A percentile compares a stretch with the other conserved stretches of the same genome.
Conservation (phyloP, 352 stramenopile genomes). For the Thalassiosira sp. region DNA sequence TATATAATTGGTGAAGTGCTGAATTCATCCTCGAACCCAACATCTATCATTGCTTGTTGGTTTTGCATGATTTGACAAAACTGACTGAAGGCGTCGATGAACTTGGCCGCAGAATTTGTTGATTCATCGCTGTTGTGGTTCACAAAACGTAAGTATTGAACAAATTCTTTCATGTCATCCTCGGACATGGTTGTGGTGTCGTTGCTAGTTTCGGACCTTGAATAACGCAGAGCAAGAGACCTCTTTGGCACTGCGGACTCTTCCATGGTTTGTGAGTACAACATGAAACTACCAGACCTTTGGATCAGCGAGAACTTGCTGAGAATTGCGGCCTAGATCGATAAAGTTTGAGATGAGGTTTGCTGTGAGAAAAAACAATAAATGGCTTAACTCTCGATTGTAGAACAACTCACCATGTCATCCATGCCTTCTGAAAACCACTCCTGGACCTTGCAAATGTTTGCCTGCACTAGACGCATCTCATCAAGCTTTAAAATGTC, state of each 20-base stretch:
- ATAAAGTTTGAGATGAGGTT: no score
- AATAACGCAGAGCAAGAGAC: slow-evolving; percentile 26
- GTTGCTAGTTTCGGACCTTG: slow-evolving; percentile 15
- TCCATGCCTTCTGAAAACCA: slow-evolving; percentile 55
- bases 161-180: slow-evolving; percentile 51
- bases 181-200: slow-evolving; percentile 26
- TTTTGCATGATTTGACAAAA: slow-evolving; percentile 17
- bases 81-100: slow-evolving; percentile 26
- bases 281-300: slow-evolving; percentile 22
- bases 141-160: slow-evolving; percentile 59
- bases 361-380: no score
- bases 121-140: slow-evolving; percentile 40
- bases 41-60: slow-evolving; percentile 43
- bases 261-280: neutral
- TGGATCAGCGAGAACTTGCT: slow-evolving; percentile 36
- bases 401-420: no score
- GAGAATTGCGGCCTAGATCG: slow-evolving; percentile 31
- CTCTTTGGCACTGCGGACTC: neutral
- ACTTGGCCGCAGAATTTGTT: slow-evolving; percentile 16
- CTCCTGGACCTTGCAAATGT: slow-evolving; percentile 47
- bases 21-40: slow-evolving; percentile 28
- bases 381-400: no score
- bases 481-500: slow-evolving; percentile 36
- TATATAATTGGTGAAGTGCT: slow-evolving; percentile 13
- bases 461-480: slow-evolving; percentile 32